phyloP scores from a whole-genome alignment of 2,329 filamentous ascomycete species.

The Dactylellina drechsleri region DNA sequence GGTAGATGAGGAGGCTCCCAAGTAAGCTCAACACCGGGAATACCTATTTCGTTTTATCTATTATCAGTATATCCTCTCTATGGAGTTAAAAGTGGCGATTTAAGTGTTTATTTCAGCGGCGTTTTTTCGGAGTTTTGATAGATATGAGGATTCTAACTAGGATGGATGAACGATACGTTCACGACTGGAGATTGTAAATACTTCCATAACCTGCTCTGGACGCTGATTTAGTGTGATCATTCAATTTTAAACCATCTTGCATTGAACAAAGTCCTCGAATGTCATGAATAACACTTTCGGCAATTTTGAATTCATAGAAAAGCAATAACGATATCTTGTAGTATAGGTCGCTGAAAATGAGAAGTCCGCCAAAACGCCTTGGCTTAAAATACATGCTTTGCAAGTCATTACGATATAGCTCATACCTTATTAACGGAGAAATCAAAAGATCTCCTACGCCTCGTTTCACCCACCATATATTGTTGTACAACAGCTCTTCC shows the following conservation, averaged over 20 bases:
- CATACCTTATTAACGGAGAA: constrained; percentile 6
- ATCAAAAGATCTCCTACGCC: constrained; percentile 1
- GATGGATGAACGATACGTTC: background rate
- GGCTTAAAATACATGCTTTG: constrained; percentile 14
- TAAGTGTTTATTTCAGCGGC: constrained; percentile 13
- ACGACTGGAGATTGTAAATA: constrained; percentile 2
- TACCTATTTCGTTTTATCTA: constrained; percentile 12
- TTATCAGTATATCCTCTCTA: constrained; percentile 14
- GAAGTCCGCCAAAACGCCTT: constrained; percentile 30
- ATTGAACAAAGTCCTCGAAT: background rate
- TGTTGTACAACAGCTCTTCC: background rate
- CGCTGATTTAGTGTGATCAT: background rate
- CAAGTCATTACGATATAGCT: constrained; percentile 39
- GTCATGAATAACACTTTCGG: no score
- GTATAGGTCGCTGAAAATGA: constrained; percentile 23
- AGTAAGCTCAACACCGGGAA: constrained; percentile 12
- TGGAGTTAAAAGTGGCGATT: constrained; percentile 52
- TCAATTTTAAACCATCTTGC: constrained; percentile 12
- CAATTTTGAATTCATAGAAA: background rate
- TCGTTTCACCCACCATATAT: background rate
- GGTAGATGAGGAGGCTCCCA: constrained; percentile 24
- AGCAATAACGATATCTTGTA: constrained; percentile 10
- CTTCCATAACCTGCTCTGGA: background rate
- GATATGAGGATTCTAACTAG: constrained; percentile 16
- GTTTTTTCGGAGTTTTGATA: constrained; percentile 25